Conservation (phyloP, 257 asterid genomes). For the Solanum pennellii region DNA sequence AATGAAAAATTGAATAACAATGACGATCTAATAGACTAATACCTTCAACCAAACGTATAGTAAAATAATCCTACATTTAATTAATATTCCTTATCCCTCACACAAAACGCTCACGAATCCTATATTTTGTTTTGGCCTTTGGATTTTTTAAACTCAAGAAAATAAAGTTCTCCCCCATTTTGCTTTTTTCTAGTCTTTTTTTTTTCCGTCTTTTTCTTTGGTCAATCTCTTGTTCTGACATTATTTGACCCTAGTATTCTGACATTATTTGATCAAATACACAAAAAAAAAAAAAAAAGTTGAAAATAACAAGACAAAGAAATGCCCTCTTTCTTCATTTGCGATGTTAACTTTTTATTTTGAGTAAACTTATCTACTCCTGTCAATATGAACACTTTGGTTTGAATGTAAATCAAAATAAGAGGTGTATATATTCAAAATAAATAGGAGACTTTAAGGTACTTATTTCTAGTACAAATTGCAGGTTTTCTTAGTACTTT, state of each 20-base stretch:
- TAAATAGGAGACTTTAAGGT: background rate
- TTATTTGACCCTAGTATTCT: conserved; percentile 7
- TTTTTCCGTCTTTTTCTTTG: conserved; percentile 5
- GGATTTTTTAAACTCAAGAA: background rate
- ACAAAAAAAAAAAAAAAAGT: background rate
- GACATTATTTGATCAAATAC: conserved; percentile 35
- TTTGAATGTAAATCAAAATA: background rate
- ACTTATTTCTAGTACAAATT: background rate
- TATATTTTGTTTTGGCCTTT: background rate
- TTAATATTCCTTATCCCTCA: too few relatives aligned
- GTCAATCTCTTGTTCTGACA: conserved; percentile 32
- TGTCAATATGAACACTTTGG: background rate
- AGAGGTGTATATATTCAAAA: background rate
- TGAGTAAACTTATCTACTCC: background rate
- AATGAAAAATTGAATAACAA: too few relatives aligned
- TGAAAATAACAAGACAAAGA: background rate
- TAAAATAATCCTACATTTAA: too few relatives aligned
- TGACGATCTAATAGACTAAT: too few relatives aligned
- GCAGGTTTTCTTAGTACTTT: background rate
- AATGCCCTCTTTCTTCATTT: background rate
- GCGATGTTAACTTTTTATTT: background rate
- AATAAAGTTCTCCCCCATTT: conserved; percentile 5
- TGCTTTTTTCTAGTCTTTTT: conserved; percentile 6
- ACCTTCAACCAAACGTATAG: background rate
- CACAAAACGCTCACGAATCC: background rate